Conservation (phyloP, 2,329 filamentous ascomycete genomes). For the Chaetomiaceae sp. region DNA sequence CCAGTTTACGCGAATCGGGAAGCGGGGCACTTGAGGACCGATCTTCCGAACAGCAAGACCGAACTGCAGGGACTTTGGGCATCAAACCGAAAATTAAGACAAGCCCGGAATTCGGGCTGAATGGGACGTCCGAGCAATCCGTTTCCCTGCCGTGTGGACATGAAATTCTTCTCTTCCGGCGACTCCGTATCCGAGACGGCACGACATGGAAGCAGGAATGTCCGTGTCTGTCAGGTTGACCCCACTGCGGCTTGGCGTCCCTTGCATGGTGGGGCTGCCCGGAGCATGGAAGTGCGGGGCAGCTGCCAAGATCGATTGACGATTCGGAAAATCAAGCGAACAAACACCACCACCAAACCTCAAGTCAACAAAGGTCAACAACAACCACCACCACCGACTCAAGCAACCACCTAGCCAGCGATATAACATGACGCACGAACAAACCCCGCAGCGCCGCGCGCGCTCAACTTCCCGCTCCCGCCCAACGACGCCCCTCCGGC, state of each 20-base stretch:
- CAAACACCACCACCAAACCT: neutral
- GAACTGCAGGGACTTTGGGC: conserved; percentile 11
- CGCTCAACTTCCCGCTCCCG: conserved; percentile 65
- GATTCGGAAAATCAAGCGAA: conserved; percentile 3
- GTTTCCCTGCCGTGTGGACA: neutral
- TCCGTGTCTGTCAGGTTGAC: neutral
- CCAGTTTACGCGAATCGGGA: neutral
- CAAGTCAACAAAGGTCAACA: neutral
- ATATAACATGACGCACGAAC: conserved; percentile 12
- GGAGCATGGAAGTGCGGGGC: neutral
- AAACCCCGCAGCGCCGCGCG: conserved; percentile 27
- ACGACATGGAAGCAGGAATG: neutral
- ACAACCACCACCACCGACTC: neutral
- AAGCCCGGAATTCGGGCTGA: neutral
- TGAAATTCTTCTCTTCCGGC: conserved; percentile 1
- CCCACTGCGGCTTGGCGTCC: neutral
- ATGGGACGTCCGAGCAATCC: neutral
- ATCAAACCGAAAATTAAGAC: neutral
- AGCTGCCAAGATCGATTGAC: neutral
- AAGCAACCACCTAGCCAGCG: neutral
- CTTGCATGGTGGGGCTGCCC: neutral
- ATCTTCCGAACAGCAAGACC: neutral
- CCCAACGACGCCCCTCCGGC: conserved; percentile 87
- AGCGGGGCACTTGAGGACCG: conserved; percentile 3
- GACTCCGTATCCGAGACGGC: conserved; percentile 3